Evolutionary conservation across 2,329 filamentous ascomycete genomes (phyloP), one percentile per base, ranked within the genome.

Genomic region (Xylaria multiplex): DNA sequence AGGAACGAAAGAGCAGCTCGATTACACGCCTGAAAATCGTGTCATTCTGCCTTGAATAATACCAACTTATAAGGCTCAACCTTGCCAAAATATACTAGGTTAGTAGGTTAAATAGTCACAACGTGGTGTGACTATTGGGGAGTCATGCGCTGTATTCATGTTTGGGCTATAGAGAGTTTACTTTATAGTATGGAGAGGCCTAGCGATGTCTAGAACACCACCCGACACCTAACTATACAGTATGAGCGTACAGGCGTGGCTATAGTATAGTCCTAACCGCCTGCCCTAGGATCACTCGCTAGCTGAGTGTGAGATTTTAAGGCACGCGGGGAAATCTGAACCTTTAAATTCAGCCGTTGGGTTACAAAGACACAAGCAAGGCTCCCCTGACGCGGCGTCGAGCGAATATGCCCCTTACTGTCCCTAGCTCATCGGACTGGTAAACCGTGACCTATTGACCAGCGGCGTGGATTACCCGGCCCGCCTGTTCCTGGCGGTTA

Each of bases 391-490:
- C 40, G 19, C 24, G 48, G 24, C 14, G 53, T 49, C 27, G 48
- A 54, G 19, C 45, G 45, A 59, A 50, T 24, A 53, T 8, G 35
- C 35, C 35, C 35, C 11, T 8, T 37, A 37, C 8, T 42, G 30
- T 43, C 35, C 43, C 52, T 53, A 43, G 48, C 16, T 59, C 16
- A 48, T 64, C 57, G 50, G 59, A 62, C 48, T 57, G n/a, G 54
- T 22, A 56, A 45, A 30, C 45, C 64, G 59, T 58, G 66, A 64
- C 27, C 57, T 57, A 43, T 60, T 60, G 49, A 53, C 55, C 46
- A 46, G 48, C 46, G 59, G 48, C 32, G 49, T 66, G 42, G 63
- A 46, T 63, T 63, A 60, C 30, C 40, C 63, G 66, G 66, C 40
- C 66, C 66, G 66, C 50, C 50, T 57, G 13, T 49, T 57, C 63